Evolutionary conservation across 2,329 filamentous ascomycete species (phyloP), one percentile per base, ranked within the genome.

Genomic region (Annulohypoxylon truncatum): DNA sequence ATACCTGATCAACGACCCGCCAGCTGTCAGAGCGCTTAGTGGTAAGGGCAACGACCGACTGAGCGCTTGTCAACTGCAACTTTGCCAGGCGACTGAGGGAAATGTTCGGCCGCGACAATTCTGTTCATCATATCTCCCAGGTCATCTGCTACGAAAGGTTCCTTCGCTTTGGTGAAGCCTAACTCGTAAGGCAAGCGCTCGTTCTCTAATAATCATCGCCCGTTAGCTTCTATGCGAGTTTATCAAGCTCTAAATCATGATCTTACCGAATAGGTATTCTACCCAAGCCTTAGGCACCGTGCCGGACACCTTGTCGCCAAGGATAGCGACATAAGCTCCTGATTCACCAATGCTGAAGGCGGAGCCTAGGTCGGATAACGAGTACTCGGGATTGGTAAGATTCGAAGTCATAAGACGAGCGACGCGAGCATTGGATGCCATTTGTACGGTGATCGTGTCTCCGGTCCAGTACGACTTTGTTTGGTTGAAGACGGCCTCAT

Each of bases 221-320:
- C 42, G 10, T 69, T 52, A 67, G 57, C 48, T 57, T 53, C 33
- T 1, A 40, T 8, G 4, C 20, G 5, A 13, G 4, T 10, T 1
- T 6, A 18, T 44, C 3, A 5, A 24, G 8, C 4, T 8, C 2
- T 6, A 20, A 13, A 18, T 26, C 8, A 20, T 46, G 4, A 3
- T 10, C 62, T 64, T 64, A 71, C 70, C 67, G 40, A 71, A 71
- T 2, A 71, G 26, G 33, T 70, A 69, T 46, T 71, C 67, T 5
- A 72, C 63, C 13, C 22, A 61, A 4, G 15, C 12, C 47, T 65
- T 71, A 5, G 62, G 55, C 5, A 66, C 69, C 3, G 63, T 69
- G 2, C 55, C 61, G 4, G 61, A 48, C 5, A 31, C 46, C 28
- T 64, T 61, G 20, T 68, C 66, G 9, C 70, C 70, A 5, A 72